Evolutionary conservation across 2,329 filamentous ascomycete genomes (phyloP).

Genomic region (Apiospora marii): DNA sequence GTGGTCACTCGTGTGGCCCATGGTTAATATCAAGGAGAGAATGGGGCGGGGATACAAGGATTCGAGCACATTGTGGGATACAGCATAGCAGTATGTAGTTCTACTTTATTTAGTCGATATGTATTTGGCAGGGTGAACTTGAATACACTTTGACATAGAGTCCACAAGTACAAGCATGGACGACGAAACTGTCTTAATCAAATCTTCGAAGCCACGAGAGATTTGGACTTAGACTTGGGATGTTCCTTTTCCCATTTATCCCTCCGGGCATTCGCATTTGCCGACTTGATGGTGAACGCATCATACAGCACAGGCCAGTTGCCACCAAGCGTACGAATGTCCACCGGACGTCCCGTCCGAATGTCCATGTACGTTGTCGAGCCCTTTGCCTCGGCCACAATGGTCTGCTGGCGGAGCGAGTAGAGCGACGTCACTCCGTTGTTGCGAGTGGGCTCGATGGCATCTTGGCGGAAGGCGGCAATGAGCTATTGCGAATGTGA

Average conservation of each 20-base stretch:
- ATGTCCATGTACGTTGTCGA: constrained; percentile 34
- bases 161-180: too few relatives aligned
- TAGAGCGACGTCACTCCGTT: constrained; percentile 31
- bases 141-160: too few relatives aligned
- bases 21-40: too few relatives aligned
- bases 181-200: background rate
- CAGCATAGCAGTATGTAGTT: too few relatives aligned
- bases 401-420: constrained; percentile 36
- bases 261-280: constrained; percentile 25
- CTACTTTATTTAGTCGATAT: too few relatives aligned
- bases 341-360: constrained; percentile 32
- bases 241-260: constrained; percentile 29
- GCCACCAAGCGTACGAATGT: constrained; percentile 34
- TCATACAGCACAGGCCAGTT: constrained; percentile 32
- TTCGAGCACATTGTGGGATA: too few relatives aligned
- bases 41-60: too few relatives aligned
- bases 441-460: constrained; percentile 33
- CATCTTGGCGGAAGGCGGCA: constrained; percentile 31
- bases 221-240: background rate
- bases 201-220: background rate
- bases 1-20: too few relatives aligned
- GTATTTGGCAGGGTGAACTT: too few relatives aligned
- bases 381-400: constrained; percentile 34
- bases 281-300: constrained; percentile 25
- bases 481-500: constrained; percentile 31